These are phyloP conservation scores for Pseudogymnoascus sp. DNA, from an alignment of 2,329 filamentous ascomycete genomes.

Conservation along the genomic window DNA sequence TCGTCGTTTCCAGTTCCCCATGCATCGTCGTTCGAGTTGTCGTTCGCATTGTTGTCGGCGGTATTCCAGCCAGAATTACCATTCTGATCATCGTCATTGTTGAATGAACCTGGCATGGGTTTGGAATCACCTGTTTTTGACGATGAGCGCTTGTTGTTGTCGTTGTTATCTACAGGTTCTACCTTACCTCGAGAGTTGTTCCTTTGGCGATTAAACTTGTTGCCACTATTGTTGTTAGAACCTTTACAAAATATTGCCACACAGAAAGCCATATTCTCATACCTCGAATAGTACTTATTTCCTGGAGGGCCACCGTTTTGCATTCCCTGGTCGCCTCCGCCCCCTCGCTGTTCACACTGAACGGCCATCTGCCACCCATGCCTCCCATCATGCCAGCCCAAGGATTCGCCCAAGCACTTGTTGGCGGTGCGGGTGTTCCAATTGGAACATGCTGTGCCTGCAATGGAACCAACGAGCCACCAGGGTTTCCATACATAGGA, in stretches of 20 bases:
- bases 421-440: neutral
- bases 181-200: neutral
- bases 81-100: conserved; percentile 6
- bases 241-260: neutral
- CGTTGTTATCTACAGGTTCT: too few species aligned
- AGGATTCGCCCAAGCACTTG: neutral
- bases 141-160: neutral
- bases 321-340: neutral
- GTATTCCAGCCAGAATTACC: conserved; percentile 8
- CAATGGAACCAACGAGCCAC: conserved; percentile 40
- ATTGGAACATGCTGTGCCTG: conserved; percentile 25
- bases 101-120: conserved; percentile 8
- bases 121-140: conserved; percentile 5
- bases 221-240: neutral
- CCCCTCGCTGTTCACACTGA: neutral
- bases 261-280: neutral
- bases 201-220: neutral
- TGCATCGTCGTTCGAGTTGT: conserved; percentile 9
- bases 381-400: conserved; percentile 1
- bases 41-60: conserved; percentile 9
- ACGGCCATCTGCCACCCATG: neutral
- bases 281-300: conserved; percentile 6
- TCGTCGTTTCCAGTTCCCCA: conserved; percentile 11
- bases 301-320: neutral
- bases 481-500: conserved; percentile 45